A percentile compares a stretch with the other conserved stretches of the same genome.
Conservation (phyloP, 352 stramenopile genomes). For the Phytopythium delawarense region DNA sequence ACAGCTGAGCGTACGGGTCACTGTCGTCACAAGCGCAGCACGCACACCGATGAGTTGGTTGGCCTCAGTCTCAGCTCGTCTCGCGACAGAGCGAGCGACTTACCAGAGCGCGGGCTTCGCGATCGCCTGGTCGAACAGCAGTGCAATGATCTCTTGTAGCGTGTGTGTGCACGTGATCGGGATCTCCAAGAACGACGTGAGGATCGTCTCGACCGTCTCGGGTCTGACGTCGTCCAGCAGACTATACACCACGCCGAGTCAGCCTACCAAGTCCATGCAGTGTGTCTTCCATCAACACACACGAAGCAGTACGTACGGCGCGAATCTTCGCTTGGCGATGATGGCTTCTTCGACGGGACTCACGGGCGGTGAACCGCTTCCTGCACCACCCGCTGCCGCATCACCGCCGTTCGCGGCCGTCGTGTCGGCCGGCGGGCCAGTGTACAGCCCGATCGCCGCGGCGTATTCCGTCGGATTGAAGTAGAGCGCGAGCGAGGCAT, state of each 20-base stretch:
- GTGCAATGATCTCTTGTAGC: conserved; percentile 57
- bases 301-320: conserved; percentile 30
- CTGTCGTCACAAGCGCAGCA: conserved; percentile 14
- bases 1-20: conserved; percentile 61
- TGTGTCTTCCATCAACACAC: background rate
- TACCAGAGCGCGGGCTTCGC: conserved; percentile 53
- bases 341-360: conserved; percentile 65
- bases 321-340: conserved; percentile 43
- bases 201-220: conserved; percentile 32
- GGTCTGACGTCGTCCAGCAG: conserved; percentile 53
- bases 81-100: background rate
- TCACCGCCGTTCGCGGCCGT: conserved; percentile 7
- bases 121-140: conserved; percentile 75
- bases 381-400: conserved; percentile 16
- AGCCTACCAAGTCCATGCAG: background rate
- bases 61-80: too few relatives aligned
- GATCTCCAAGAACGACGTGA: conserved; percentile 57
- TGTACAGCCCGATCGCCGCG: conserved; percentile 59
- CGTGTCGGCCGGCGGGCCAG: conserved; percentile 23
- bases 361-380: conserved; percentile 14
- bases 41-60: background rate
- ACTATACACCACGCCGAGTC: conserved; percentile 11
- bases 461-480: conserved; percentile 80
- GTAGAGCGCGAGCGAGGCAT: conserved; percentile 67
- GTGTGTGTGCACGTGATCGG: conserved; percentile 67